Evolutionary conservation across 352 stramenopile genomes (phyloP), one percentile per base, ranked within the genome.

Genomic region (Peronospora farinosa): DNA sequence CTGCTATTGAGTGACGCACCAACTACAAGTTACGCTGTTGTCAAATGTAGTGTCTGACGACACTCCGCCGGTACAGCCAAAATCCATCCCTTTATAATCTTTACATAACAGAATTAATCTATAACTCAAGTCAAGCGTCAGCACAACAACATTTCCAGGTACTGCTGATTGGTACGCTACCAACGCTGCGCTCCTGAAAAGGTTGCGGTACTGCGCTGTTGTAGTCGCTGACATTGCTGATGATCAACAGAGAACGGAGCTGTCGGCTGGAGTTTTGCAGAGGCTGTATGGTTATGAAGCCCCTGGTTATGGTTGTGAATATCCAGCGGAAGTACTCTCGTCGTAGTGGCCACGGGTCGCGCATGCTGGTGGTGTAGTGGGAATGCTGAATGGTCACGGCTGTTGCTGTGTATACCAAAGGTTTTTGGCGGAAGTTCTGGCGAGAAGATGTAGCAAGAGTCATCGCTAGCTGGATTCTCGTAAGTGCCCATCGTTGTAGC

Each of bases 391-490:
- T 65, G 51, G 23, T 57, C 33, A 21, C 57, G 54, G 10, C 11
- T 16, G 33, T 39, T 13, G 21, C 27, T 30, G 40, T 50, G 48
- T 28, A 15, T 36, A 32, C 47, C 13, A 27, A 46, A 45, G 19
- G 45, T 21, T n/a, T 64, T 67, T 11, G 43, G 7, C 1, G 37
- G 45, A 28, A 37, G 25, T 41, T 54, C 41, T 47, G 51, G 35
- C n/a, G 52, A 37, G 51, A 40, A 12, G 13, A 57, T 16, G 15
- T 41, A 60, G 15, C 49, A 40, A 0, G 60, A 69, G 32, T 87
- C 74, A 35, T 84, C 72, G n/a, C 70, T 74, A 1, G 65, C 77
- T 2, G 77, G 68, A 44, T 86, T 86, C 47, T 86, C 72, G 40
- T 78, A 67, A 16, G 72, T 84, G 15, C 70, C 83, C 74, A 83